phyloP scores from a whole-genome alignment of 306 rosid species.

The Styphnolobium japonicum region DNA sequence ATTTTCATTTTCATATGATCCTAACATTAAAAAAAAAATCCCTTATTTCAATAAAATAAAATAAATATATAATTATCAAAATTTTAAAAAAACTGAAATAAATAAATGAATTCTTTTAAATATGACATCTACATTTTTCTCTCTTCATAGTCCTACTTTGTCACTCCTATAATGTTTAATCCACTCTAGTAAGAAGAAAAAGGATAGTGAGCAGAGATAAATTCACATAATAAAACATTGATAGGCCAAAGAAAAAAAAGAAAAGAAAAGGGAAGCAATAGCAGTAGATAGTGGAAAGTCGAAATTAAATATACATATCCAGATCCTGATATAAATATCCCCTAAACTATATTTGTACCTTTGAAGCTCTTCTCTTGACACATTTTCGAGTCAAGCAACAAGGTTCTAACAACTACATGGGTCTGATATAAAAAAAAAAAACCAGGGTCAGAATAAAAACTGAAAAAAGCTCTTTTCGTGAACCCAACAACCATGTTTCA shows the following conservation, averaged over 20 bases:
- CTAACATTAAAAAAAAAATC: no score
- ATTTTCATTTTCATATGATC: no score
- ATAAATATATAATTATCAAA: no score
- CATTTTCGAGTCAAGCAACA: constrained; percentile 29
- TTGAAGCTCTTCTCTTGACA: constrained; percentile 40
- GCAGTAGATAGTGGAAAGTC: constrained; percentile 20
- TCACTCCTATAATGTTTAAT: no score
- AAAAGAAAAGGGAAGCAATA: constrained; percentile 16
- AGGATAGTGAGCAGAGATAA: neutral
- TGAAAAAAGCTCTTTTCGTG: constrained; percentile 17
- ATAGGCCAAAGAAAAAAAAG: no score
- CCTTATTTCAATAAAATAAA: no score
- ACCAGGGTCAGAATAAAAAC: constrained; percentile 20
- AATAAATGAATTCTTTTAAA: no score
- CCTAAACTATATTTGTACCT: constrained; percentile 41
- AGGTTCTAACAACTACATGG: constrained; percentile 22
- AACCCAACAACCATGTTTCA: constrained; percentile 3
- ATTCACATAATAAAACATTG: no score
- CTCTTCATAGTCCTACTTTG: no score
- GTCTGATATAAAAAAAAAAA: constrained; percentile 19
- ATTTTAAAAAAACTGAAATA: no score
- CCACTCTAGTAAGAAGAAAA: neutral
- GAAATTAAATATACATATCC: constrained; percentile 46
- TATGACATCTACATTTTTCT: no score
- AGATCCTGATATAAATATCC: constrained; percentile 23